phyloP scores from a whole-genome alignment of 192 early-diverging fungal genomes.

The Backusella luteola region DNA sequence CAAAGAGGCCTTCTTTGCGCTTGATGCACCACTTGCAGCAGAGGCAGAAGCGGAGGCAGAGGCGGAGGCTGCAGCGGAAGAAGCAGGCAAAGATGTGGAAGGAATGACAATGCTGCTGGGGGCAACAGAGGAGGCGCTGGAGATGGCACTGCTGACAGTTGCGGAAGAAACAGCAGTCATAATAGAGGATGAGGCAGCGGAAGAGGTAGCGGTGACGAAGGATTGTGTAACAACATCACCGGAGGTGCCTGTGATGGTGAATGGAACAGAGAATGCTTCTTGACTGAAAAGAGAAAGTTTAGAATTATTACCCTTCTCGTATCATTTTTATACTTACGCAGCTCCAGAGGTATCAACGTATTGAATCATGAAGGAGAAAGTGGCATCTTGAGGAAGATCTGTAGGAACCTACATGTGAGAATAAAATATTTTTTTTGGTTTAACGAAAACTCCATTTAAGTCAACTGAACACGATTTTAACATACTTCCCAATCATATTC shows the following conservation, averaged over 20 bases:
- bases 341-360: not conserved
- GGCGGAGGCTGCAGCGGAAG: not conserved
- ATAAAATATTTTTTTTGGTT: not conserved
- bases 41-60: not conserved
- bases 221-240: slow-evolving; percentile 12
- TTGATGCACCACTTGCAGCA: not conserved
- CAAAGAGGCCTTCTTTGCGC: not conserved
- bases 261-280: slow-evolving; percentile 6
- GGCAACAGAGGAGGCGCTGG: not conserved
- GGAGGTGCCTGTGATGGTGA: not conserved
- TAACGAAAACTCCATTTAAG: not conserved
- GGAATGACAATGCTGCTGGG: not conserved
- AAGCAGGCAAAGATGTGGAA: not conserved
- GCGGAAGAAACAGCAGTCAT: not conserved
- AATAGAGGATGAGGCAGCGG: not conserved
- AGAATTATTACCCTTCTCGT: not conserved
- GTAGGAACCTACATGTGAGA: slow-evolving; percentile 15
- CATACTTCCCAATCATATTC: slow-evolving; percentile 4
- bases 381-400: slow-evolving; percentile 10
- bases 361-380: slow-evolving; percentile 21
- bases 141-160: not conserved
- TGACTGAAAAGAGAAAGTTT: not conserved
- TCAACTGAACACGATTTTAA: not conserved
- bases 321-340: slow-evolving; percentile 15
- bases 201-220: not conserved